A percentile compares a stretch with the other conserved stretches of the same genome.
phyloP scores from a whole-genome alignment of 1,139 yeast species.

The Candida labiduridarum region DNA sequence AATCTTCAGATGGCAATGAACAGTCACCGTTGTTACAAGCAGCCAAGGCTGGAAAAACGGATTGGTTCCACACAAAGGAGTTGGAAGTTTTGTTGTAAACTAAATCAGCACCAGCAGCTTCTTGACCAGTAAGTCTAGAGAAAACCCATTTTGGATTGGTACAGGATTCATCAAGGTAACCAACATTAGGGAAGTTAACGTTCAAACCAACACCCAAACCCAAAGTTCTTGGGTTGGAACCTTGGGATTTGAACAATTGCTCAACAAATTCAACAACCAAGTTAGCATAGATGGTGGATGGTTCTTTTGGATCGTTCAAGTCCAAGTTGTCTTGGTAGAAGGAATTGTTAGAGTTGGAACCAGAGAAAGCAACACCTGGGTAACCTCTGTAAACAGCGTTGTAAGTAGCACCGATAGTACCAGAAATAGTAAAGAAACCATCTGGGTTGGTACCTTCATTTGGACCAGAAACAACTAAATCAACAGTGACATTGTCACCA shows the following conservation, averaged over 20 bases:
- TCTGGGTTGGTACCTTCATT: conserved; percentile 49
- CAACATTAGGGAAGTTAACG: conserved; percentile 46
- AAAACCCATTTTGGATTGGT: conserved; percentile 34
- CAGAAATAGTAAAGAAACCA: conserved; percentile 40
- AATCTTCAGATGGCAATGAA: conserved; percentile 38
- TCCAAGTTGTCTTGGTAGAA: conserved; percentile 42
- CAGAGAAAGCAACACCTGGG: conserved; percentile 50
- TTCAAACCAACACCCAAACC: conserved; percentile 45
- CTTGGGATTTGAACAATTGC: conserved; percentile 33
- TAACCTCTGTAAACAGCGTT: conserved; percentile 43
- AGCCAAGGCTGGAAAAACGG: conserved; percentile 22
- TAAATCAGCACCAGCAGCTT: conserved; percentile 32
- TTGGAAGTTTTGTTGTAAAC: conserved; percentile 32
- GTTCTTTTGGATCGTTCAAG: conserved; percentile 30
- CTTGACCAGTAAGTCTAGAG: conserved; percentile 41
- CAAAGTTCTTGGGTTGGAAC: conserved; percentile 33
- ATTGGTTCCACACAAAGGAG: conserved; percentile 21
- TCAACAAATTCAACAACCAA: conserved; percentile 35
- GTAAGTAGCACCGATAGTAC: conserved; percentile 51
- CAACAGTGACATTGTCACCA: conserved; percentile 35
- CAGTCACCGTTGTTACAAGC: conserved; percentile 39
- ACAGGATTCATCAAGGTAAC: conserved; percentile 37
- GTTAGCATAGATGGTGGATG: conserved; percentile 40
- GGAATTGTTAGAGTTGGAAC: conserved; percentile 45
- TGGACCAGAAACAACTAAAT: conserved; percentile 50